Evolutionary conservation across 2,329 filamentous ascomycete genomes (phyloP), one percentile per base, ranked within the genome.

Genomic region (Pleurostoma richardsiae): DNA sequence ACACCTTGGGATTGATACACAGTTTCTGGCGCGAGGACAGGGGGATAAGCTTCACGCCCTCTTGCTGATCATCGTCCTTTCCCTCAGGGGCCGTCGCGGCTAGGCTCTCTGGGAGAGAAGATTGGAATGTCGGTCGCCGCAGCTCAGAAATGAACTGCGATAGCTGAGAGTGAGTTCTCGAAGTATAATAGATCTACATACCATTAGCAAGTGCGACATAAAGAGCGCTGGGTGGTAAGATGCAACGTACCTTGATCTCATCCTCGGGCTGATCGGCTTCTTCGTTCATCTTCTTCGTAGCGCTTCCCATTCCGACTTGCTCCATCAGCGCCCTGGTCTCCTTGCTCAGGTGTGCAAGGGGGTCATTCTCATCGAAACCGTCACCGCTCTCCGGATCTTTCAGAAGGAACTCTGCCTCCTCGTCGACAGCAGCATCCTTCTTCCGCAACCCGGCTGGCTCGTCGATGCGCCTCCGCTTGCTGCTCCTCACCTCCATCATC

Each of bases 151-250:
- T 84, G 64, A 96, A 95, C 60, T 96, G 91, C 1, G 86, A 86
- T 10, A 96, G 69, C 59, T 96, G 91, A 3, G 91, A 96, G 64
- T 96, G 91, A 1, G 91, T 96, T 60, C 91, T 80, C 6, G 91
- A 96, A 47, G 90, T 94, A 67, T 92, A 96, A 65, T 88, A 95
- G 44, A 96, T 88, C 74, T 83, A 63, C 43, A 11, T 19, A 19
- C 19, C 19, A 19, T 19, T 19, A 19, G 19, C 19, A 19, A 19
- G 19, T 19, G 19, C 19, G 19, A 19, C 19, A 19, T 19, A 19
- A 19, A 19, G 19, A 19, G 19, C 19, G 19, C 19, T 19, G 19
- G 19, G 19, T 28, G 43, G 29, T 41, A 38, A n/a, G 42, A 42
- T 39, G 29, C 31, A 4, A 36, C 59, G 4, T 57, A 82, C 79